Evolutionary conservation across 345 rosid genomes (phyloP).

Genomic region (Corymbia maculata): DNA sequence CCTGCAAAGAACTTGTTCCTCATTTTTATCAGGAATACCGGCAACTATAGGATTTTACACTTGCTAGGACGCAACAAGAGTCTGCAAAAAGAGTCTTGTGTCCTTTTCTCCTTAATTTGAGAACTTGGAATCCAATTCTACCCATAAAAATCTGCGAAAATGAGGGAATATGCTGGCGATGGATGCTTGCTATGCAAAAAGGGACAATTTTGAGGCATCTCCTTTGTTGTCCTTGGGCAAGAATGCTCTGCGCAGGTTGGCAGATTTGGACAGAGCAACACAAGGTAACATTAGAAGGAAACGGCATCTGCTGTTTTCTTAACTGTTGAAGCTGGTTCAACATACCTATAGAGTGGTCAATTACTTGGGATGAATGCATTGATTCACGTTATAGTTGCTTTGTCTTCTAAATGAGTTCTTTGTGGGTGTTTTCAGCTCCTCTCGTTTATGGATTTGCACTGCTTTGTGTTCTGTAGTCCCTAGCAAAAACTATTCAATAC

Average conservation of each 20-base stretch:
- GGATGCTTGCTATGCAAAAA: not conserved
- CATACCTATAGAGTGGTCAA: not conserved
- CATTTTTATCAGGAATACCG: not conserved
- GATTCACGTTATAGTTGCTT: not conserved
- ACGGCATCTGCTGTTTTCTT: not conserved
- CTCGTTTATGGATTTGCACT: not conserved
- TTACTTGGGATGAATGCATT: not conserved
- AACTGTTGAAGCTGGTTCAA: not conserved
- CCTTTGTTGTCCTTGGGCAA: not conserved
- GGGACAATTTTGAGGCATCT: not conserved
- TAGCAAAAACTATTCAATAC: not conserved
- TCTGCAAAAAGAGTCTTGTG: not conserved
- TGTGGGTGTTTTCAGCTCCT: not conserved
- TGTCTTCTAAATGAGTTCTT: not conserved
- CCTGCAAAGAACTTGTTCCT: not conserved
- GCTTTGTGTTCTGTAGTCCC: not conserved
- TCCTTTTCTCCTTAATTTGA: not conserved
- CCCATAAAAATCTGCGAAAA: not conserved
- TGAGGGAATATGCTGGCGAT: not conserved
- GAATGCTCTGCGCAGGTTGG: not conserved
- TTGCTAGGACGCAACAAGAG: not conserved
- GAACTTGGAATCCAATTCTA: not conserved
- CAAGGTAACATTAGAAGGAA: not conserved
- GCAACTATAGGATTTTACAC: not conserved
- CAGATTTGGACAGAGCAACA: not conserved